A percentile compares a stretch with the other conserved stretches of the same genome.
Evolutionary conservation across 2,329 filamentous ascomycete genomes (phyloP).

Genomic region (Monosporascus sp.): DNA sequence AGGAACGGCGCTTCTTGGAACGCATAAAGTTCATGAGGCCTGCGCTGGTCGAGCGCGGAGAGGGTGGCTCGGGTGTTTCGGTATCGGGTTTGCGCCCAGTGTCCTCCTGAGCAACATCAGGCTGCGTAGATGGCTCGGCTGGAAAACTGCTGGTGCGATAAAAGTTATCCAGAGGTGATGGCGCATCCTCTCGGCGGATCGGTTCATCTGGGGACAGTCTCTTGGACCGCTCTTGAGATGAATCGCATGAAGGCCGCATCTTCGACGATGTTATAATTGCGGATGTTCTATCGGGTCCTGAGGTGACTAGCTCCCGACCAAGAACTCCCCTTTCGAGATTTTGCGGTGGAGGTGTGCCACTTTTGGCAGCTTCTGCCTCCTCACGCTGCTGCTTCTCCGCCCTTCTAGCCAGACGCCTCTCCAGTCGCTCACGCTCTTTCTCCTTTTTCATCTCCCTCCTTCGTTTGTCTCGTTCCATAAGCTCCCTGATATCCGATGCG

Average conservation of each 20-base stretch:
- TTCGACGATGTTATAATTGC: slow-evolving; percentile 52
- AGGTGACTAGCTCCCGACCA: slow-evolving; percentile 50
- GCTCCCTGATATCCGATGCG: slow-evolving; percentile 74
- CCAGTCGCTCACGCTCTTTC: slow-evolving; percentile 61
- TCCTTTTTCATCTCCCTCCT: slow-evolving; percentile 69
- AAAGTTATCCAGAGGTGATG: slow-evolving; percentile 39
- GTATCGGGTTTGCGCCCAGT: slow-evolving; percentile 7
- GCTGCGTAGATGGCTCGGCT: slow-evolving; percentile 17
- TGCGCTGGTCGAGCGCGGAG: slow-evolving; percentile 27
- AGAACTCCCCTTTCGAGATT: slow-evolving; percentile 58
- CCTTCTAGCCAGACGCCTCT: slow-evolving; percentile 58
- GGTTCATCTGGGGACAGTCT: slow-evolving; percentile 15
- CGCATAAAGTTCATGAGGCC: slow-evolving; percentile 35
- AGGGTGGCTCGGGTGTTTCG: slow-evolving; percentile 6
- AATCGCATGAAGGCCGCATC: slow-evolving; percentile 38
- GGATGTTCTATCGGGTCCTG: slow-evolving; percentile 53
- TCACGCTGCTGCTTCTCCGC: slow-evolving; percentile 62
- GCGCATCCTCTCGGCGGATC: slow-evolving; percentile 14
- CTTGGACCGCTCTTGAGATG: slow-evolving; percentile 28
- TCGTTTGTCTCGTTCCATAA: slow-evolving; percentile 85
- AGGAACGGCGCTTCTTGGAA: slow-evolving; percentile 44
- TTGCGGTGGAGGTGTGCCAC: slow-evolving; percentile 45
- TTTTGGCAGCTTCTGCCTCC: slow-evolving; percentile 47
- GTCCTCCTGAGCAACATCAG: slow-evolving; percentile 5
- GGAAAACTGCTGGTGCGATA: slow-evolving; percentile 46